Conservation (phyloP, 441 rosid genomes). For the Erysimum cheiri region DNA sequence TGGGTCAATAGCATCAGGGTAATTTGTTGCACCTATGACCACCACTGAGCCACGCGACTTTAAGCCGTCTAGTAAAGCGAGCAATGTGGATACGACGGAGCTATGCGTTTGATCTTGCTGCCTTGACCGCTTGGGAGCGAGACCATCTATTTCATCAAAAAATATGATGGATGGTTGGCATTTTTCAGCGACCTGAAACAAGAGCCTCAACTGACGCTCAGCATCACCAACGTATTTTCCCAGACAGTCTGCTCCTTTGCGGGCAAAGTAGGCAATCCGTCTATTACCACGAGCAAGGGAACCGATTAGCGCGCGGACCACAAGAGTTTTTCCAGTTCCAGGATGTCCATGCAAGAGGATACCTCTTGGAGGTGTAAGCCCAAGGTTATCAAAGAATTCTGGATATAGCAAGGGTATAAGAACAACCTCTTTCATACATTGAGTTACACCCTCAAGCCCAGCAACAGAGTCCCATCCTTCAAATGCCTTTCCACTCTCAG, state of each 20-base stretch:
- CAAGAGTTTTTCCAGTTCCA: conserved; percentile 98
- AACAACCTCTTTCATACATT: conserved; percentile 97
- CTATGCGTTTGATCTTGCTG: conserved; percentile 99
- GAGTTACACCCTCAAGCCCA: conserved; percentile 92
- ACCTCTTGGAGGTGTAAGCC: conserved; percentile 97
- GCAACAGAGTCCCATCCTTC: conserved; percentile 99
- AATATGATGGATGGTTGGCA: conserved; percentile 98
- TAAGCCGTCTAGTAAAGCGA: conserved; percentile 92
- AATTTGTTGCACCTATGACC: conserved; percentile 98
- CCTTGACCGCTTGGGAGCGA: conserved; percentile 91
- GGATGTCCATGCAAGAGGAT: conserved; percentile 98
- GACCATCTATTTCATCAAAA: conserved; percentile 98
- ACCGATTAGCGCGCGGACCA: conserved; percentile 95
- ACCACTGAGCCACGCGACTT: conserved; percentile 99
- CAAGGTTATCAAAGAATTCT: conserved; percentile 87
- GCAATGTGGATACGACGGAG: conserved; percentile 99
- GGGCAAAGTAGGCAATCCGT: conserved; percentile 96
- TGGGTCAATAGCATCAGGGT: conserved; percentile 98
- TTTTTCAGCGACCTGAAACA: conserved; percentile 99
- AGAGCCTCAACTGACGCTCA: conserved; percentile 96
- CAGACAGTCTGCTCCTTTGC: conserved; percentile 99
- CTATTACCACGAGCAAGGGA: conserved; percentile 92
- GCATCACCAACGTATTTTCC: conserved; percentile 99
- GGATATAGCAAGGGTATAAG: conserved; percentile 94
- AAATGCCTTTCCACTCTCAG: conserved; percentile 63